phyloP scores from a whole-genome alignment of 2,329 filamentous ascomycete genomes.

The Apiospora aurea region DNA sequence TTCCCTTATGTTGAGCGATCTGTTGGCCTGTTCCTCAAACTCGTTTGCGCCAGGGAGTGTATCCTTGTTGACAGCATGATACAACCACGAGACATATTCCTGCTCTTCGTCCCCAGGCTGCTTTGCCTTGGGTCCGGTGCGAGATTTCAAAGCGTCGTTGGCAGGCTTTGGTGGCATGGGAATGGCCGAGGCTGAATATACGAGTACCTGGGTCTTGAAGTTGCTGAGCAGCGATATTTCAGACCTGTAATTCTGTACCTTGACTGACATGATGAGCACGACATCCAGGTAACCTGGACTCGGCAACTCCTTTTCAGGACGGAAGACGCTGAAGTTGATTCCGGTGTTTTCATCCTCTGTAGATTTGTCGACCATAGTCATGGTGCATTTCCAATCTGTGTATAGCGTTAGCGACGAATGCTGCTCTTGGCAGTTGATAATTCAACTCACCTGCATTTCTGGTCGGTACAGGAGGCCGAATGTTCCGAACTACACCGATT shows the following conservation, averaged over 20 bases:
- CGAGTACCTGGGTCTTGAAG: slow-evolving; percentile 49
- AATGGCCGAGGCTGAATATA: slow-evolving; percentile 51
- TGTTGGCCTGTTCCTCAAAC: slow-evolving; percentile 49
- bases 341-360: slow-evolving; percentile 51
- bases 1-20: slow-evolving; percentile 52
- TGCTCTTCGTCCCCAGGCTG: slow-evolving; percentile 43
- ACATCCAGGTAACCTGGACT: slow-evolving; percentile 63
- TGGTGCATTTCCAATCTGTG: slow-evolving; percentile 65
- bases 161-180: slow-evolving; percentile 50
- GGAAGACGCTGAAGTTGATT: slow-evolving; percentile 67
- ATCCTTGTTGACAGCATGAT: slow-evolving; percentile 52
- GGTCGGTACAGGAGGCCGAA: slow-evolving; percentile 59
- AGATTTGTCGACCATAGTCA: slow-evolving; percentile 68
- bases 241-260: slow-evolving; percentile 49
- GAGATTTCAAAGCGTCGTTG: slow-evolving; percentile 38
- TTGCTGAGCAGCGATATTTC: slow-evolving; percentile 54
- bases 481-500: slow-evolving; percentile 75
- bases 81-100: slow-evolving; percentile 56
- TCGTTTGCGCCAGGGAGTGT: slow-evolving; percentile 50
- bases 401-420: neutral
- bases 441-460: slow-evolving; percentile 54
- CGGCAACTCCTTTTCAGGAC: slow-evolving; percentile 57
- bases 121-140: slow-evolving; percentile 25
- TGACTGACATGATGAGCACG: slow-evolving; percentile 66
- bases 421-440: neutral